Evolutionary conservation across 2,329 filamentous ascomycete species (phyloP).

Genomic region (Lachnellula hyalina): DNA sequence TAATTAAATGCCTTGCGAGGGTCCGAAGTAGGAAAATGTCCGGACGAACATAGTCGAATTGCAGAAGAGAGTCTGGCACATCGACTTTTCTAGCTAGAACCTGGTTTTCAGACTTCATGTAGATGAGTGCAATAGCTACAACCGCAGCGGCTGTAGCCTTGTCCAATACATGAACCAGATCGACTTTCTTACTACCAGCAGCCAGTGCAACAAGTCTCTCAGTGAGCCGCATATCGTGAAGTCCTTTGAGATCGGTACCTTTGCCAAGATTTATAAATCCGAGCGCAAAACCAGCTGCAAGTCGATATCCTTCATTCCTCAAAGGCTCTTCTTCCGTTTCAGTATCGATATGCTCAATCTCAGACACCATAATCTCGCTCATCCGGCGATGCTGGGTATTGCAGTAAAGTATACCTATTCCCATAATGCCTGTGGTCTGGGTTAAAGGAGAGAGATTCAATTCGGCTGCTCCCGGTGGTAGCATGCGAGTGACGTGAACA

Average conservation of each 20-base stretch:
- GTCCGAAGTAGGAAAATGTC: constrained; percentile 89
- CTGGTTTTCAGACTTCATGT: constrained; percentile 92
- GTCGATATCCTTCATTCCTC: constrained; percentile 90
- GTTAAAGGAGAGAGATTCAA: constrained; percentile 89
- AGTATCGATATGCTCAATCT: constrained; percentile 80
- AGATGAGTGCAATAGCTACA: constrained; percentile 83
- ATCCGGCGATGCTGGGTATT: constrained; percentile 95
- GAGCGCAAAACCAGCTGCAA: constrained; percentile 88
- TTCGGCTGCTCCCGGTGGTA: constrained; percentile 87
- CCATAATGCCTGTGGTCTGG: constrained; percentile 95
- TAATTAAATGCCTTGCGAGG: constrained; percentile 81
- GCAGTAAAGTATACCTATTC: constrained; percentile 89
- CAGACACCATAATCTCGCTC: constrained; percentile 98
- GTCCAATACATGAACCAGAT: constrained; percentile 88
- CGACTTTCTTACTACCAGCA: constrained; percentile 83
- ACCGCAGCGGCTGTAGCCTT: constrained; percentile 91
- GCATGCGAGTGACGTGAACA: constrained; percentile 91
- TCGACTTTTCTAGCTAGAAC: constrained; percentile 88
- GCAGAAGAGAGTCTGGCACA: constrained; percentile 80
- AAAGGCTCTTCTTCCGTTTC: constrained; percentile 80
- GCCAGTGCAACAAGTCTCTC: constrained; percentile 83
- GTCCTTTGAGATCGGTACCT: constrained; percentile 77
- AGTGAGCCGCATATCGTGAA: constrained; percentile 90
- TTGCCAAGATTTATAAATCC: constrained; percentile 94
- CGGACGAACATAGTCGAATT: constrained; percentile 93